Base-by-base conservation (phyloP, 306 rosid species). In the Vigna hirtella region DNA sequence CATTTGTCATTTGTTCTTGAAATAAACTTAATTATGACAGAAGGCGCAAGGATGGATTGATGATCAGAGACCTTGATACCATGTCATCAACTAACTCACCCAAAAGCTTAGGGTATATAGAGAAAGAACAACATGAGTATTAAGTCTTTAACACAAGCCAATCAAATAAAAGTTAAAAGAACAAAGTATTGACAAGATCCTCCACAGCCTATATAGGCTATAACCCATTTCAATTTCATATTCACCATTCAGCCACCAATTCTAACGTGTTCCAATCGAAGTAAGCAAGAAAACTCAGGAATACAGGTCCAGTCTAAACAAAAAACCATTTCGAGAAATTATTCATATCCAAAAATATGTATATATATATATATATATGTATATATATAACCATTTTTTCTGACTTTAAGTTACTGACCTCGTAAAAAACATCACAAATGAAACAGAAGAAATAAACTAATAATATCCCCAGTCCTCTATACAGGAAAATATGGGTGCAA, bases 21-120 rank as follows among this genome's bases (percentile, higher is more conserved):
- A 43, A 9, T 43, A 43, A 43, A 43, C 48, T 43, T 43, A 43
- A 42, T 43, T 43, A 43, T 43, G 48, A 43, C 3, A 43, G 14
- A 43, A 12, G 48, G 48, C 2, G 14, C 48, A 43, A 43, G 48
- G 14, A 10, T 4, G 4, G 14, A 9, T 1, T 43, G 48, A 48
- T 48, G 43, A 28, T 59, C 32, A 34, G 45, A 59, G 47, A 26
- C 32, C 64, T n/a, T 53, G 11, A 42, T 67, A 43, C 56, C 30
- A 53, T 40, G 57, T 55, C 74, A 67, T 56, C 28, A 59, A 45
- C 57, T 45, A 38, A 52, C 66, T 66, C 18, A n/a, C 17, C 47
- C n/a, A 26, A 55, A 77, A 66, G 53, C 26, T 15, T 52, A 77
- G 66, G 66, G 28, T 38, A 65, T 38, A 15, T 38, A 58, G 28